These are phyloP conservation scores for Lathyrus oleraceus DNA, from an alignment of 306 rosid genomes.

Conservation along the genomic window DNA sequence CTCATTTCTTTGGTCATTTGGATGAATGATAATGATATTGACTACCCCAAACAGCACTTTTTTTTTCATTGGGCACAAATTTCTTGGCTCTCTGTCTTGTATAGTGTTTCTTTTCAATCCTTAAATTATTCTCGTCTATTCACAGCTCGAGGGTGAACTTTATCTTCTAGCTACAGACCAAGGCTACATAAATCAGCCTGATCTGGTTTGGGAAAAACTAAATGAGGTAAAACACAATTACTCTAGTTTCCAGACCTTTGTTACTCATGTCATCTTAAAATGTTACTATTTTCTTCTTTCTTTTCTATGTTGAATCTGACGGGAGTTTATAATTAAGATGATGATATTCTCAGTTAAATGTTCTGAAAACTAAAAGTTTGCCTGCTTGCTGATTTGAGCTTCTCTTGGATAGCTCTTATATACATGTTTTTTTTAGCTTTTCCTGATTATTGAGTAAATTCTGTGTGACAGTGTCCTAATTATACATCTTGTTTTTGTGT, in stretches of 20 bases:
- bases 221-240: constrained; percentile 67
- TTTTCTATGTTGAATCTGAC: constrained; percentile 21
- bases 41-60: constrained; percentile 3
- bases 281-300: not conserved
- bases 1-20: constrained; percentile 19
- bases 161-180: constrained; percentile 98
- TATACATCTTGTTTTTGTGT: constrained; percentile 5
- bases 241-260: constrained; percentile 8
- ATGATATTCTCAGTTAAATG: constrained; percentile 18
- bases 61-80: constrained; percentile 3
- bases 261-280: not conserved
- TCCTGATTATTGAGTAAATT: constrained; percentile 7
- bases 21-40: constrained; percentile 34
- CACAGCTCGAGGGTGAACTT: constrained; percentile 78
- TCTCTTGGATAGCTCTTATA: constrained; percentile 11
- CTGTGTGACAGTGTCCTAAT: not conserved
- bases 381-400: constrained; percentile 23
- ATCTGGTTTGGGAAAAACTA: constrained; percentile 97
- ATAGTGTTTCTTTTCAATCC: constrained; percentile 14
- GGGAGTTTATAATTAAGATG: constrained; percentile 6
- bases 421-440: constrained; percentile 12
- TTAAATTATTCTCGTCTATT: constrained; percentile 22
- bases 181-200: constrained; percentile 96
- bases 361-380: constrained; percentile 1
- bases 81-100: constrained; percentile 25